Conservation (phyloP, 164 flowering plant species). For the Vitis labrusca region DNA sequence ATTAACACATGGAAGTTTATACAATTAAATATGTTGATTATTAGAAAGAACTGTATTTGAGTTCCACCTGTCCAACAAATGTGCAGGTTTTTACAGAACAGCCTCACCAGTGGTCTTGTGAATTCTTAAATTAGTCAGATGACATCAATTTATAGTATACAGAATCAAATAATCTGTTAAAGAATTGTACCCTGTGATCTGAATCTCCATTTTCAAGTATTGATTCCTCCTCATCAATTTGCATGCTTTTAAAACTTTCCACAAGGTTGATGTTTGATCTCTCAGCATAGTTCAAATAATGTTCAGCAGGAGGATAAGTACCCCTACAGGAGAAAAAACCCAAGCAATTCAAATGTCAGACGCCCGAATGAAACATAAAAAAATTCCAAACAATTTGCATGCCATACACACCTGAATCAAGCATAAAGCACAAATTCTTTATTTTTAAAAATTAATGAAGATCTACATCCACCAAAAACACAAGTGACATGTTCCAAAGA, state of each 20-base stretch:
- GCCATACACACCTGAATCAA: not conserved
- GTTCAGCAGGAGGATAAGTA: constrained; percentile 50
- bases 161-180: not conserved
- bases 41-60: not conserved
- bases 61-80: not conserved
- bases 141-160: not conserved
- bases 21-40: not conserved
- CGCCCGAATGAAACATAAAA: not conserved
- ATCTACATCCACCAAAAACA: too few relatives aligned
- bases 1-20: not conserved
- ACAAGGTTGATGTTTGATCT: constrained; percentile 50
- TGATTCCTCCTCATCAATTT: constrained; percentile 54
- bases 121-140: not conserved
- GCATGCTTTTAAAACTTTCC: constrained; percentile 61
- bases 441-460: too few relatives aligned
- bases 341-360: not conserved
- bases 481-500: too few relatives aligned
- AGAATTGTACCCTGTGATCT: constrained; percentile 36
- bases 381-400: constrained; percentile 5
- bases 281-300: constrained; percentile 48
- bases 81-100: not conserved
- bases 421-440: too few relatives aligned
- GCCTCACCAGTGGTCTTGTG: not conserved
- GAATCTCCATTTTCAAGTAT: constrained; percentile 56
- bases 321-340: constrained; percentile 29